These are phyloP conservation scores for Russula abietina DNA, from an alignment of 768 basidiomycete genomes.

Conservation along the genomic window DNA sequence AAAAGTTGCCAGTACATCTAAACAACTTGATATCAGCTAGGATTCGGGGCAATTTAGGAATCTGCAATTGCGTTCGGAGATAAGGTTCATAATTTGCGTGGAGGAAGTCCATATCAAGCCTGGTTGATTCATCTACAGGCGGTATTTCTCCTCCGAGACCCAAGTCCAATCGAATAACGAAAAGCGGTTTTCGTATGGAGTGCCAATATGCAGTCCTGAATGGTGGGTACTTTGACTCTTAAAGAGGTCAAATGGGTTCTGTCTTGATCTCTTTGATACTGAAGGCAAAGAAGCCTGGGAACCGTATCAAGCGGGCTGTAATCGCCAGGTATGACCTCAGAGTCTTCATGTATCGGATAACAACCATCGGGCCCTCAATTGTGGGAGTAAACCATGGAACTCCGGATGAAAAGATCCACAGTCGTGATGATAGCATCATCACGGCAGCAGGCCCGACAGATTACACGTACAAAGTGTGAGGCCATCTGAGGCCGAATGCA, in stretches of 20 bases:
- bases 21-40: neutral
- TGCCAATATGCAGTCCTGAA: neutral
- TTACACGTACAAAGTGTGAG: neutral
- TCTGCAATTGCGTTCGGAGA: neutral
- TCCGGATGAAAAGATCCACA: neutral
- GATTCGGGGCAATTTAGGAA: neutral
- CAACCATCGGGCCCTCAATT: neutral
- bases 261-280: neutral
- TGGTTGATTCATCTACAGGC: neutral
- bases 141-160: neutral
- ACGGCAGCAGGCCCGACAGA: neutral
- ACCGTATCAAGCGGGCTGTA: neutral
- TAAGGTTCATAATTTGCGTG: neutral
- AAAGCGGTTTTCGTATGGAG: neutral
- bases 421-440: slow-evolving; percentile 1
- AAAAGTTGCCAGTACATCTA: neutral
- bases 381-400: neutral
- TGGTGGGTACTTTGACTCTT: neutral
- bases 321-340: neutral
- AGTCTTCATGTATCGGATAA: neutral
- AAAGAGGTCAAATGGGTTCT: no score
- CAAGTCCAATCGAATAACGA: neutral
- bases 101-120: neutral
- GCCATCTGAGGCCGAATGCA: neutral
- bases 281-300: neutral